Evolutionary conservation across 108 stramenopile genomes (phyloP).

Genomic region (Nitzschia inconspicua): DNA sequence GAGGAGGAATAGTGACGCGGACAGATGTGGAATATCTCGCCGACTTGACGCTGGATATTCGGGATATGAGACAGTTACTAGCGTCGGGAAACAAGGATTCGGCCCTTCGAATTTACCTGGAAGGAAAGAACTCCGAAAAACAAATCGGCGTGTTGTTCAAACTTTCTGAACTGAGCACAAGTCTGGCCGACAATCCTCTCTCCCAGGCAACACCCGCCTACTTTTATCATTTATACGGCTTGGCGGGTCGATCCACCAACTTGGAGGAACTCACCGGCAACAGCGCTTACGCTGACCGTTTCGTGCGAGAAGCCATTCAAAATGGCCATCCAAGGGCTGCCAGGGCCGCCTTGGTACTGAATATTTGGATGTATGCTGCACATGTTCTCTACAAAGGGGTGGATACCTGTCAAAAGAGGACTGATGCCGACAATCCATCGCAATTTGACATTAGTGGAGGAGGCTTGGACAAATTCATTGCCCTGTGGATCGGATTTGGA

Average conservation of each 20-base stretch:
- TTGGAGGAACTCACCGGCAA: slow-evolving; percentile 17
- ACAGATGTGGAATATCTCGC: slow-evolving; percentile 63
- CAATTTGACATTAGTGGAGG: slow-evolving; percentile 39
- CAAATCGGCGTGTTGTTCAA: slow-evolving; percentile 26
- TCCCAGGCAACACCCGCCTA: slow-evolving; percentile 39
- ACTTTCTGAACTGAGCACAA: slow-evolving; percentile 32
- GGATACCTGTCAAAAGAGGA: slow-evolving; percentile 46
- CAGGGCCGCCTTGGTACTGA: slow-evolving; percentile 52
- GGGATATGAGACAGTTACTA: slow-evolving; percentile 49
- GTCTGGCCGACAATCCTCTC: slow-evolving; percentile 15
- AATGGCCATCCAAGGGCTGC: slow-evolving; percentile 28
- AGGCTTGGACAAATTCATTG: slow-evolving; percentile 77
- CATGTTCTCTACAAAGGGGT: slow-evolving; percentile 63
- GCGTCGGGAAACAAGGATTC: slow-evolving; percentile 17
- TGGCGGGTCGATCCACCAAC: slow-evolving; percentile 35
- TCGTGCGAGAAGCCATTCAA: slow-evolving; percentile 39
- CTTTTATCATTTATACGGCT: slow-evolving; percentile 68
- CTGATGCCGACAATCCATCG: slow-evolving; percentile 52
- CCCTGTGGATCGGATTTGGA: slow-evolving; percentile 68
- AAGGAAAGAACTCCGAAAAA: slow-evolving; percentile 51
- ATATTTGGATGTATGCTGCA: slow-evolving; percentile 66
- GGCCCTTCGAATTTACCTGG: slow-evolving; percentile 47
- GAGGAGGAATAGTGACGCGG: slow-evolving; percentile 68
- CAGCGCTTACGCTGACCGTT: slow-evolving; percentile 53
- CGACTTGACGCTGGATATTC: slow-evolving; percentile 58